Evolutionary conservation across 2,329 filamentous ascomycete genomes (phyloP), one percentile per base, ranked within the genome.

Genomic region (Dissoconium aciculare): DNA sequence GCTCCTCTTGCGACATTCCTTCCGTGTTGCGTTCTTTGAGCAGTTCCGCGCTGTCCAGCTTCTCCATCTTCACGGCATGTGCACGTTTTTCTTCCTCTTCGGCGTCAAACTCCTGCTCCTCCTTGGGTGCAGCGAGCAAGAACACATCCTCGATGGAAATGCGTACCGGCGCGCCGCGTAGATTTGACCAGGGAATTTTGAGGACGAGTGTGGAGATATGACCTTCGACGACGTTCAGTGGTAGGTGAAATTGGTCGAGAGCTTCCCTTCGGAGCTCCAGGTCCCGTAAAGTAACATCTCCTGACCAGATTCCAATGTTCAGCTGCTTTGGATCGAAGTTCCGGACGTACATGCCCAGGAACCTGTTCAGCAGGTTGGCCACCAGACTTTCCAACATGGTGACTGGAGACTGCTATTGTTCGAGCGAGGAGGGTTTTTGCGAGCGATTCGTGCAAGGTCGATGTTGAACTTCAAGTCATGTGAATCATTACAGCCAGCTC

Each of bases 281-380:
- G 49, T 98, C 77, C 37, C 77, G 76, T 27, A 99, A 69, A 61
- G 92, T 93, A 50, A 98, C 89, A 63, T 99, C 89, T 47, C 91
- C 89, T 13, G 82, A 92, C 89, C 87, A 98, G 50, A 98, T 98
- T 41, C 91, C 89, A 41, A 98, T 85, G 55, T 98, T 98, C 43
- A 99, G 70, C 64, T 98, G 89, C 50, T 83, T 79, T 32, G 89
- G 83, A 58, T 99, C 89, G 56, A 99, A 98, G 61, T 98, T 95
- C 69, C 92, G 85, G 59, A 99, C 87, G 59, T 98, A 98, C 79
- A 95, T 93, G 69, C 89, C 91, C 72, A 99, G 64, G 62, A 98
- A 95, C 65, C 91, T 80, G 66, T 98, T 98, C 49, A 99, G 77
- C 66, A 99, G 69, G 60, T 87, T 91, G 49, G 89, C 84, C 42